phyloP scores from a whole-genome alignment of 352 stramenopile species.

The Phytophthora melonis region DNA sequence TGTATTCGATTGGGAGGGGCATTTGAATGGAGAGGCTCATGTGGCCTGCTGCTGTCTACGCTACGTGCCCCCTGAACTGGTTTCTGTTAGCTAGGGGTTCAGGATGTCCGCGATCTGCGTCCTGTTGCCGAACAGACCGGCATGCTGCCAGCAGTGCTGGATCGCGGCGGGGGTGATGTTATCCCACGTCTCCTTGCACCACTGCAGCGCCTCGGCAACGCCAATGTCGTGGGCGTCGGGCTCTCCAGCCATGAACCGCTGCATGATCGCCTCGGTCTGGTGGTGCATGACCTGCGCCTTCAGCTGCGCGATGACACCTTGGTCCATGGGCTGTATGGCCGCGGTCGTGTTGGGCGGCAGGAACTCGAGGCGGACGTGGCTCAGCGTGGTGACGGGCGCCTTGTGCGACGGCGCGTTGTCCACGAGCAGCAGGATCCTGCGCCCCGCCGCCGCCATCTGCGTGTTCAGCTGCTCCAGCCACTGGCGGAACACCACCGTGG shows the following conservation, averaged over 20 bases:
- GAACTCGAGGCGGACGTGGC: neutral
- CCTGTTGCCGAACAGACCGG: too few species aligned
- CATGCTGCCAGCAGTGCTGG: too few species aligned
- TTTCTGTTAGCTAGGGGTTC: too few species aligned
- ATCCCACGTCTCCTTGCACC: too few species aligned
- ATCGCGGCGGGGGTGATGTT: too few species aligned
- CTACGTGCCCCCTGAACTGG: neutral
- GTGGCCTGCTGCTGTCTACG: neutral
- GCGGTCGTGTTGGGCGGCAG: conserved; percentile 6
- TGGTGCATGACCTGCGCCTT: neutral
- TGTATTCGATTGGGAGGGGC: neutral
- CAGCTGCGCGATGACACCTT: neutral
- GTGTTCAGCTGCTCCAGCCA: conserved; percentile 1
- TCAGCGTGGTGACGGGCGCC: neutral
- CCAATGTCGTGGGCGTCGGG: neutral
- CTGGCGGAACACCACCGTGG: neutral
- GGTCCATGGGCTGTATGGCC: conserved; percentile 6
- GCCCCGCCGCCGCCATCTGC: neutral
- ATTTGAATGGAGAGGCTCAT: neutral
- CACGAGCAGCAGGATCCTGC: neutral
- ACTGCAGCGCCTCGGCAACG: too few species aligned
- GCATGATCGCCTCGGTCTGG: neutral
- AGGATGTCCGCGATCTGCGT: too few species aligned
- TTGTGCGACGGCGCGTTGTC: neutral
- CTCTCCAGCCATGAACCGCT: neutral